These are phyloP conservation scores for Fusarium palustre DNA, from an alignment of 2,329 filamentous ascomycete species.

Conservation along the genomic window DNA sequence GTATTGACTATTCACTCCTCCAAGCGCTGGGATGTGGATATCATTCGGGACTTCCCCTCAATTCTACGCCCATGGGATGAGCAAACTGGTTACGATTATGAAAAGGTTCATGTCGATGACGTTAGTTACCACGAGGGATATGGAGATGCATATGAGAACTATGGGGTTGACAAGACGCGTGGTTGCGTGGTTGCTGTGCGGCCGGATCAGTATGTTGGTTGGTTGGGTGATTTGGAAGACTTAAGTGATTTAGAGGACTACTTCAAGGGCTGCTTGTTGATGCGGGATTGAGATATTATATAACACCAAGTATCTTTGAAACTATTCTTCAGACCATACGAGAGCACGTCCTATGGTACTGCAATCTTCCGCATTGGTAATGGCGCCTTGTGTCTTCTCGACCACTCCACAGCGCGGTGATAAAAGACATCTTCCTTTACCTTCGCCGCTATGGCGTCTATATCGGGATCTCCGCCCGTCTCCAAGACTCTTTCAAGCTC, in stretches of 20 bases:
- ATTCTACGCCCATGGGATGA: slow-evolving; percentile 55
- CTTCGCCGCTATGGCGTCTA: slow-evolving; percentile 6
- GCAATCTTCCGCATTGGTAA: neutral
- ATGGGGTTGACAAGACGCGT: slow-evolving; percentile 64
- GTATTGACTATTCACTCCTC: slow-evolving; percentile 70
- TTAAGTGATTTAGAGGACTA: neutral
- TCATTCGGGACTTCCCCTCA: slow-evolving; percentile 62
- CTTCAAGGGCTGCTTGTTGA: neutral
- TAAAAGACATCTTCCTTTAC: slow-evolving; percentile 31
- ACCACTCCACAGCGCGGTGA: slow-evolving; percentile 34
- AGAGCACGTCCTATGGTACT: neutral
- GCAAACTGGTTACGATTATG: slow-evolving; percentile 66
- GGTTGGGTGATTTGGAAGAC: slow-evolving; percentile 30
- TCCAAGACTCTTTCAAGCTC: slow-evolving; percentile 36
- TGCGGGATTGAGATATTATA: rapidly evolving
- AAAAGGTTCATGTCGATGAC: slow-evolving; percentile 68
- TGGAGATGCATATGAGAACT: slow-evolving; percentile 64
- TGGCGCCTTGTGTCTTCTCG: neutral
- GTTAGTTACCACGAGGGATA: slow-evolving; percentile 65
- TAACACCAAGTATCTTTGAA: neutral
- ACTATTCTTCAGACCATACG: neutral
- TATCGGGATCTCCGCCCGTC: neutral
- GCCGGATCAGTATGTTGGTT: slow-evolving; percentile 74
- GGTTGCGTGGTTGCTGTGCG: slow-evolving; percentile 71
- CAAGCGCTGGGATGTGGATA: slow-evolving; percentile 60